Percentiles rank a stretch among this genome's conserved stretches.
Evolutionary conservation across 2,329 filamentous ascomycete species (phyloP).

Genomic region (Xylariaceae sp.): DNA sequence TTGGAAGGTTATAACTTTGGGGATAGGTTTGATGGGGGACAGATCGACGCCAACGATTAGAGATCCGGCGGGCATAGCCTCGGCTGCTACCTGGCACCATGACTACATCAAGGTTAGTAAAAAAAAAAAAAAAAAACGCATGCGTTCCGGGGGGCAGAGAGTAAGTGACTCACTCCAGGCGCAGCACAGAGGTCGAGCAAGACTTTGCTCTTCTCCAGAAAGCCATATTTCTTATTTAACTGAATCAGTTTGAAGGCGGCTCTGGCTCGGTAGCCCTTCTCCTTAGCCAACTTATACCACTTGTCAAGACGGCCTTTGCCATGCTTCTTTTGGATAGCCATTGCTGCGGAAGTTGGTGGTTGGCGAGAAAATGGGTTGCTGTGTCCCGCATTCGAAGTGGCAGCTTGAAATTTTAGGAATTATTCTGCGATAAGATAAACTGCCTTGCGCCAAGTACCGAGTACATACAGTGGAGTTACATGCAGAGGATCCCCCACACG

Average conservation of each 20-base stretch:
- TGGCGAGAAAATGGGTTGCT: conserved; percentile 5
- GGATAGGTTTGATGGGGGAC: conserved; percentile 92
- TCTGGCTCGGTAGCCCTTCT: conserved; percentile 94
- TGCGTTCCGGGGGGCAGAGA: neutral
- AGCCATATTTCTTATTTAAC: conserved; percentile 98
- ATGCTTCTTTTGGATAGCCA: conserved; percentile 99
- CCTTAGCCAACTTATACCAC: conserved; percentile 98
- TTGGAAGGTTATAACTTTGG: conserved; percentile 92
- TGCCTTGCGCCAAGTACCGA: no score
- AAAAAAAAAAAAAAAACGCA: neutral
- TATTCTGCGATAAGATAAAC: conserved; percentile 19
- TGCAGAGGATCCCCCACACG: no score
- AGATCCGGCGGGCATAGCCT: conserved; percentile 88
- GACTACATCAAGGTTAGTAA: conserved; percentile 56
- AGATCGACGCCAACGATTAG: conserved; percentile 95
- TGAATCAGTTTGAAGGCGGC: conserved; percentile 98
- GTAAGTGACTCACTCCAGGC: conserved; percentile 59
- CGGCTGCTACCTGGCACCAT: conserved; percentile 95
- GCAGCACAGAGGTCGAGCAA: conserved; percentile 96
- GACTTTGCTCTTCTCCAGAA: conserved; percentile 95
- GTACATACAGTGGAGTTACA: no score
- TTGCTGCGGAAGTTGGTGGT: conserved; percentile 42
- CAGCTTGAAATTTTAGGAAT: conserved; percentile 22
- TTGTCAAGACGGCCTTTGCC: conserved; percentile 98
- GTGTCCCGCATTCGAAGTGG: conserved; percentile 18